Evolutionary conservation across 257 asterid species (phyloP), one percentile per base, ranked within the genome.

Genomic region (Solanum chiquidenum): DNA sequence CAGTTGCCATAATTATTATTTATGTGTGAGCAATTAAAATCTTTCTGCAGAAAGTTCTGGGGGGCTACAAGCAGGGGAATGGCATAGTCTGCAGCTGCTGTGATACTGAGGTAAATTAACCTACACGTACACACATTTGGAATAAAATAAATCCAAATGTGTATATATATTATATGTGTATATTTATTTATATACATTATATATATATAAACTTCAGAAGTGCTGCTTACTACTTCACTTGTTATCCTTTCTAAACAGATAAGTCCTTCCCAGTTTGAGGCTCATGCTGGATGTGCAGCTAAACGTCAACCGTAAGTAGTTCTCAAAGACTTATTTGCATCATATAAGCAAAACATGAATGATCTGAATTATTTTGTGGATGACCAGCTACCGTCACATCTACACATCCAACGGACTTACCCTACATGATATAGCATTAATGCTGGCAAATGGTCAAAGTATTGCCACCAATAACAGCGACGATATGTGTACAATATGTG

Each of bases 281-380:
- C 99, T 89, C 99, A 97, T 88, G 98, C 99, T 91, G 99, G 99
- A 76, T 93, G 98, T 97, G 94, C 98, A 31, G 99, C 98, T 79
- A 97, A 97, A 89, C 96, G 99, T 79, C 99, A 95, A 90, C 99
- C 99, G 99, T 97, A 90, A 95, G 98, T 93, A 76, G n/a, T 83
- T 90, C 86, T 79, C 49, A 66, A 83, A 55, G 49, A 66, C 52
- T 87, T 74, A 27, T 42, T 12, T 85, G 42, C 55, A 49, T 46
- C 38, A 44, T 38, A 55, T 83, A 79, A 31, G 87, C 87, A 33
- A 83, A 35, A 40, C 52, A 55, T 72, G 58, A 79, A 37, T 83
- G 35, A 87, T 49, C 86, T 66, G 83, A 87, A 89, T 21, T 31
- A 85, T 40, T 87, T 25, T 71, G 74, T 34, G 31, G 27, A 87